phyloP scores from a whole-genome alignment of 2,329 filamentous ascomycete genomes.

The Dryadomyces sulphureus region DNA sequence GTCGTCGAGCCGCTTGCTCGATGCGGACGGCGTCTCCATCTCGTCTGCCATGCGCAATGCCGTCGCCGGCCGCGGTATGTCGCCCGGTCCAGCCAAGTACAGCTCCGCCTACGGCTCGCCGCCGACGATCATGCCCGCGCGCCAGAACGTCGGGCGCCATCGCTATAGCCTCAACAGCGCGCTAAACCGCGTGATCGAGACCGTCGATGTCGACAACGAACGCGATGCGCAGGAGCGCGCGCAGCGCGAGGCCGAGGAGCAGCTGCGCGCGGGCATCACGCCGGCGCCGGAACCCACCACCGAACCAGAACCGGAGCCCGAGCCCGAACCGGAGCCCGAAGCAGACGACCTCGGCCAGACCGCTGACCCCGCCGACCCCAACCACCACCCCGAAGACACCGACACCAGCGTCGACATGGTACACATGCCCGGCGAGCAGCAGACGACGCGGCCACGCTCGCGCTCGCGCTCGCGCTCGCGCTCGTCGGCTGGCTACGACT shows the following conservation, averaged over 20 bases:
- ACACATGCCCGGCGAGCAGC: neutral
- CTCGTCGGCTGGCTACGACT: slow-evolving; percentile 17
- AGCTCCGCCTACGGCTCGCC: slow-evolving; percentile 13
- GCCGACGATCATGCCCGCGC: slow-evolving; percentile 8
- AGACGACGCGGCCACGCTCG: neutral
- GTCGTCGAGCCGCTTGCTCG: slow-evolving; percentile 10
- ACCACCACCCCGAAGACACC: neutral
- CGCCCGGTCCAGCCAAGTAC: slow-evolving; percentile 12
- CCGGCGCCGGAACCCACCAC: neutral
- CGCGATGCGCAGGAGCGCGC: slow-evolving; percentile 9
- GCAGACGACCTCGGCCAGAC: neutral
- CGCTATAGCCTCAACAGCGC: slow-evolving; percentile 12
- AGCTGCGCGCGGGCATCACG: neutral
- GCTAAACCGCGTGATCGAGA: slow-evolving; percentile 9
- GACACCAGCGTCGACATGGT: slow-evolving; percentile 2
- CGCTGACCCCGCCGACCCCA: neutral
- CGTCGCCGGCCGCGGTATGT: slow-evolving; percentile 10
- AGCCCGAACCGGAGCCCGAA: neutral
- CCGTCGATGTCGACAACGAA: slow-evolving; percentile 12
- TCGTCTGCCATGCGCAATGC: slow-evolving; percentile 4
- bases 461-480: neutral
- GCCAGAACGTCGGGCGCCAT: slow-evolving; percentile 11
- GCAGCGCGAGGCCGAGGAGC: slow-evolving; percentile 8
- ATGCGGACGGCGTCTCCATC: slow-evolving; percentile 9
- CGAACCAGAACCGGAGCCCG: neutral